phyloP scores from a whole-genome alignment of 139 green algal genomes.

The Pseudopediastrum boryanum region DNA sequence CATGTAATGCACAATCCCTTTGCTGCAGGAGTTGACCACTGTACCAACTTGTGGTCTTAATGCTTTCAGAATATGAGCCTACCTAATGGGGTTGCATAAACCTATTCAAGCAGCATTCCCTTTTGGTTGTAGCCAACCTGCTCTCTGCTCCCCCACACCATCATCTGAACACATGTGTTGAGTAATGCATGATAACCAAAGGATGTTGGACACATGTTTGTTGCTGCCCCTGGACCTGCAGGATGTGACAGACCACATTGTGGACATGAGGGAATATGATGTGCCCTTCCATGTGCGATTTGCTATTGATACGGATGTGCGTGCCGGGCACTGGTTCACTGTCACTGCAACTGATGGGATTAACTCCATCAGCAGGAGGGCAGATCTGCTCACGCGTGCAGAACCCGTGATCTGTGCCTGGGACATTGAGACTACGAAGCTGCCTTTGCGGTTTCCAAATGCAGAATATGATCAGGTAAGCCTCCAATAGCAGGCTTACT shows the following conservation, averaged over 20 bases:
- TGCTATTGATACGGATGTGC: constrained; percentile 88
- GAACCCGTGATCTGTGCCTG: constrained; percentile 94
- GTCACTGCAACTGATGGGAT: constrained; percentile 76
- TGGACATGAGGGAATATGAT: constrained; percentile 95
- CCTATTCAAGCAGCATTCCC: no score
- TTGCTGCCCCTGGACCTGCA: constrained; percentile 37
- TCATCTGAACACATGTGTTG: no score
- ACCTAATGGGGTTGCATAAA: no score
- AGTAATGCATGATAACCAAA: no score
- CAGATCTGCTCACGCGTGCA: constrained; percentile 84
- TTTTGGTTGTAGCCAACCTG: no score
- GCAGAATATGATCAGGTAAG: constrained; percentile 90
- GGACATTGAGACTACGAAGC: constrained; percentile 99
- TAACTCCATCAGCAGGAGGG: constrained; percentile 58
- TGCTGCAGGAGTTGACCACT: no score
- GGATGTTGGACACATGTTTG: no score
- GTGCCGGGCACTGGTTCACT: constrained; percentile 92
- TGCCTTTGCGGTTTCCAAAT: constrained; percentile 98
- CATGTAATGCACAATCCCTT: no score
- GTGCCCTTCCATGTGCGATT: constrained; percentile 97
- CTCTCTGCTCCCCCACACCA: no score
- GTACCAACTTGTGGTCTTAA: no score
- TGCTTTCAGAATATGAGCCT: no score
- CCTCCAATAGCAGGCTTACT: no score
- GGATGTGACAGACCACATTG: constrained; percentile 76